phyloP scores from a whole-genome alignment of 805 yeast genomes.

The Metschnikowia anglica region DNA sequence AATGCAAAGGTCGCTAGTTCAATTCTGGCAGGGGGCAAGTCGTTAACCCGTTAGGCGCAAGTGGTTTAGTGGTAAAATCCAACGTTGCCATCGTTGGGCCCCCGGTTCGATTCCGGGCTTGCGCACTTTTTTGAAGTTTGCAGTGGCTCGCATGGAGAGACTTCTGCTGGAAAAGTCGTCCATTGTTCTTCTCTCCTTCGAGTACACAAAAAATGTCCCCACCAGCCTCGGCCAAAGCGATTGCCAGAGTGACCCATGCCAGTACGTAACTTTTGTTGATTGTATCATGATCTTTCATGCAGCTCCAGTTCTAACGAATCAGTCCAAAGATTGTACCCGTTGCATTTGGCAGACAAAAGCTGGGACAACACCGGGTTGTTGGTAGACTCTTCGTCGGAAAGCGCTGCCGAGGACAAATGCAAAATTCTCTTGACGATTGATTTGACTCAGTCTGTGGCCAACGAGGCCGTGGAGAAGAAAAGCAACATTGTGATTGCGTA shows the following conservation, averaged over 20 bases:
- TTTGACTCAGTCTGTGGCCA: slow-evolving; percentile 76
- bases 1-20: slow-evolving; percentile 91
- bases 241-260: slow-evolving; percentile 41
- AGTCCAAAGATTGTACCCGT: slow-evolving; percentile 80
- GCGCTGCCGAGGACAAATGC: slow-evolving; percentile 19
- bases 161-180: no score
- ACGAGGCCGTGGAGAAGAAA: slow-evolving; percentile 68
- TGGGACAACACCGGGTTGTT: slow-evolving; percentile 97
- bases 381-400: slow-evolving; percentile 55
- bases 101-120: slow-evolving; percentile 24
- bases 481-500: slow-evolving; percentile 74
- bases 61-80: slow-evolving; percentile 24
- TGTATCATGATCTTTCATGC: no score
- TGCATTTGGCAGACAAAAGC: slow-evolving; percentile 72
- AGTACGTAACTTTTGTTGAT: slow-evolving; percentile 31
- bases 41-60: slow-evolving; percentile 6
- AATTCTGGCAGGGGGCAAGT: slow-evolving; percentile 37
- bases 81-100: slow-evolving; percentile 18
- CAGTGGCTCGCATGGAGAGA: no score
- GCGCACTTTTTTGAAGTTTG: slow-evolving; percentile 18
- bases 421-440: slow-evolving; percentile 73
- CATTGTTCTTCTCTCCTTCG: neutral
- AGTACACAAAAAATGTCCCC: slow-evolving; percentile 12
- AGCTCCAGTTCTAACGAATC: slow-evolving; percentile 19
- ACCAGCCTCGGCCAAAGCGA: slow-evolving; percentile 43